A percentile compares a stretch with the other conserved stretches of the same genome.
Evolutionary conservation across 1,139 yeast genomes (phyloP).

Genomic region (Taphrina flavorubra): DNA sequence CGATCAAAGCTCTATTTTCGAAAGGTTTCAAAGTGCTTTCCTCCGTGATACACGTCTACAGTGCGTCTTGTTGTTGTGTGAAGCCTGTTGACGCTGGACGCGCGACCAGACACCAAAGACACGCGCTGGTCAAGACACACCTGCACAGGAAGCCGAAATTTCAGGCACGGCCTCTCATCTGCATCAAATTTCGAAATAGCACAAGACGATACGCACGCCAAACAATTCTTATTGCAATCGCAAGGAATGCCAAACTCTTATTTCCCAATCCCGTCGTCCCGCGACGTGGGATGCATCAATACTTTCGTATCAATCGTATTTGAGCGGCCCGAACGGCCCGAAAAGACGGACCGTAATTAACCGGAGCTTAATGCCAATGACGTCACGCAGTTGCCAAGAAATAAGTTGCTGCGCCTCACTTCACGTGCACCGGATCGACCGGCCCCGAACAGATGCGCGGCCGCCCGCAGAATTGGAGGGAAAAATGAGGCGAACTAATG

Average conservation of each 20-base stretch:
- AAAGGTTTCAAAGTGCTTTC: no score
- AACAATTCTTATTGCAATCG: neutral
- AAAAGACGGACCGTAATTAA: neutral
- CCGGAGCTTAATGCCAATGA: neutral
- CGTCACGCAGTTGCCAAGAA: neutral
- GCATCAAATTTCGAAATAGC: neutral
- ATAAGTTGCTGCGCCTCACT: constrained; percentile 17
- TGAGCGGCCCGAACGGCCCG: neutral
- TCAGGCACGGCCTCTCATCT: neutral
- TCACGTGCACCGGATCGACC: constrained; percentile 13
- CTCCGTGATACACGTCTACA: no score
- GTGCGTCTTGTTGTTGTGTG: no score
- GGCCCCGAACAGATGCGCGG: neutral
- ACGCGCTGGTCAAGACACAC: no score
- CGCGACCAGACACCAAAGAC: no score
- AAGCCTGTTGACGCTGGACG: no score
- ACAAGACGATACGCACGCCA: neutral
- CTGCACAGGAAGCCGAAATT: no score
- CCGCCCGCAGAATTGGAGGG: no score
- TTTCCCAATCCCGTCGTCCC: no score
- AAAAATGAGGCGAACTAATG: neutral
- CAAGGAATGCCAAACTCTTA: neutral
- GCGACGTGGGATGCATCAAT: constrained; percentile 7
- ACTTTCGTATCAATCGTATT: neutral
- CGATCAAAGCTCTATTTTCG: no score